Percentiles rank a stretch among this genome's conserved stretches.
phyloP scores from a whole-genome alignment of 163 green algal genomes.

The Botryococcus braunii region DNA sequence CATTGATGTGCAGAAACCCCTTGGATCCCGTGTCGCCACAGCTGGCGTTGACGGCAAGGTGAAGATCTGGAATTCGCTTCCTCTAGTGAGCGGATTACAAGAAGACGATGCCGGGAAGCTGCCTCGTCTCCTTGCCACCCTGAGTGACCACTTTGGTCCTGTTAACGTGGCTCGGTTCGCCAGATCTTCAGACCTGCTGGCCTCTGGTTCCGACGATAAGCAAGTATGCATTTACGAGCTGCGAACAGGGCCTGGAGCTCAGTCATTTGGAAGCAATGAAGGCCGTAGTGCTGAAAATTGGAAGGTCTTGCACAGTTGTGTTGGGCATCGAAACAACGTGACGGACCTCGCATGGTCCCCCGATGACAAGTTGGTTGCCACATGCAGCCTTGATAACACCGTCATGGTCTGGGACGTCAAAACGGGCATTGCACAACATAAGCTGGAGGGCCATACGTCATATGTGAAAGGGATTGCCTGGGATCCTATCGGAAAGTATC shows the following conservation, averaged over 20 bases:
- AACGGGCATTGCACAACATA: slow-evolving; percentile 22
- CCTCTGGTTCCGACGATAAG: slow-evolving; percentile 65
- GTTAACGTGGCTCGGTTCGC: slow-evolving; percentile 82
- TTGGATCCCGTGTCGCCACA: slow-evolving; percentile 60
- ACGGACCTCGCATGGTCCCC: slow-evolving; percentile 76
- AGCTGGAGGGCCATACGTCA: slow-evolving; percentile 41
- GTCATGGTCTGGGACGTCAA: slow-evolving; percentile 59
- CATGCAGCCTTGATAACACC: slow-evolving; percentile 57
- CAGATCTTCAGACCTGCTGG: slow-evolving; percentile 37
- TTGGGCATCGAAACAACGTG: slow-evolving; percentile 75
- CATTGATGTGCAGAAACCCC: slow-evolving; percentile 56
- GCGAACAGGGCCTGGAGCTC: slow-evolving; percentile 29
- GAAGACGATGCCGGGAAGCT: slow-evolving; percentile 37
- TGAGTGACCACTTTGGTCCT: slow-evolving; percentile 56
- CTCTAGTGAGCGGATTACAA: slow-evolving; percentile 41
- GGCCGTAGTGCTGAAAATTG: slow-evolving; percentile 81
- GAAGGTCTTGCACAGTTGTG: slow-evolving; percentile 38
- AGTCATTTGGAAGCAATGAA: slow-evolving; percentile 55
- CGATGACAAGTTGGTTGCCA: slow-evolving; percentile 62
- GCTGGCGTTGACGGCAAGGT: slow-evolving; percentile 55
- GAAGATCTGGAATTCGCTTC: slow-evolving; percentile 73
- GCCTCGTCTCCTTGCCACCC: slow-evolving; percentile 60
- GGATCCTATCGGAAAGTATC: slow-evolving; percentile 89
- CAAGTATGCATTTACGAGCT: slow-evolving; percentile 58
- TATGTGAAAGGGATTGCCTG: slow-evolving; percentile 94